phyloP scores from a whole-genome alignment of 306 rosid species.

The Prunus armeniaca region DNA sequence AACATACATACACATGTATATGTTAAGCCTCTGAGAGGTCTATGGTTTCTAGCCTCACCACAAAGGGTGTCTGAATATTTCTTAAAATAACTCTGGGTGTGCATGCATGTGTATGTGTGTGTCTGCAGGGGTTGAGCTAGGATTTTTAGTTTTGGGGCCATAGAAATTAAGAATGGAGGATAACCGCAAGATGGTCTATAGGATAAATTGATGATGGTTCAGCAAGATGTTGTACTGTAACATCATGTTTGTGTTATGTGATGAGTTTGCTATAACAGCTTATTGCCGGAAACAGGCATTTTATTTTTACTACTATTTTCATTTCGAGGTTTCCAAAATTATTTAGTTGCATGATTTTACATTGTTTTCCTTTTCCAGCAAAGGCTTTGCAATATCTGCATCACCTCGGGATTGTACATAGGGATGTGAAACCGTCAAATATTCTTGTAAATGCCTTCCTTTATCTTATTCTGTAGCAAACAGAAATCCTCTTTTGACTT shows the following conservation, averaged over 20 bases:
- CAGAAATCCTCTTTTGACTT: not conserved
- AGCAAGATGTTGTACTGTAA: not conserved
- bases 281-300: not conserved
- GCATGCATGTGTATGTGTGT: not conserved
- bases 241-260: no score
- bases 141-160: not conserved
- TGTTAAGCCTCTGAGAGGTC: not conserved
- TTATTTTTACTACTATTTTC: not conserved
- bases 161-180: not conserved
- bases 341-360: conserved; percentile 1
- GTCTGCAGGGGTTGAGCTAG: no score
- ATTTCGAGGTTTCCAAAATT: not conserved
- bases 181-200: not conserved
- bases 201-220: conserved; percentile 4
- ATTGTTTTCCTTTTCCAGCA: conserved; percentile 52
- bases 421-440: conserved; percentile 98
- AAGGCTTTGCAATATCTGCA: conserved; percentile 86
- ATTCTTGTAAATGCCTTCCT: conserved; percentile 66
- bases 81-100: not conserved
- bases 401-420: conserved; percentile 82
- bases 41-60: not conserved
- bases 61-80: not conserved
- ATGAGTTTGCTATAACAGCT: not conserved
- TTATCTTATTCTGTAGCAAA: conserved; percentile 10
- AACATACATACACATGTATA: not conserved